Percentiles rank a stretch among this genome's conserved stretches.
These are phyloP conservation scores for Rhamnella rubrinervis DNA, from an alignment of 331 rosid genomes.

Conservation along the genomic window DNA sequence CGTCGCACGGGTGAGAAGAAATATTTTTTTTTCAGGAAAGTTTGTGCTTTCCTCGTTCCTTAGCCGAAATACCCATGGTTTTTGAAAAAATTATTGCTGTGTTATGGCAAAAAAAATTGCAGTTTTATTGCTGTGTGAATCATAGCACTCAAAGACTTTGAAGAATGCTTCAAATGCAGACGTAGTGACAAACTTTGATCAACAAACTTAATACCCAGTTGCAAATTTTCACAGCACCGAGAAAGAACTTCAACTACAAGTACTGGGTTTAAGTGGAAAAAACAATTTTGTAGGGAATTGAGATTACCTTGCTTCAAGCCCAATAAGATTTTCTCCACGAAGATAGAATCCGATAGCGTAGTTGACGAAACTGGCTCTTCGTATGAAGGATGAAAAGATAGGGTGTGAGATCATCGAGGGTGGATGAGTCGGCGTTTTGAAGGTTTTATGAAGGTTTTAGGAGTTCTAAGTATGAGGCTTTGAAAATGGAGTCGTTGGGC, in stretches of 20 bases:
- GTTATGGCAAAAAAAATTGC: too few species aligned
- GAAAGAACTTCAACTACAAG: slow-evolving; percentile 48
- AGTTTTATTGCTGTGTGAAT: slow-evolving; percentile 24
- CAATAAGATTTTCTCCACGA: slow-evolving; percentile 57
- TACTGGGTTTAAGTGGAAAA: slow-evolving; percentile 41
- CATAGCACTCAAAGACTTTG: slow-evolving; percentile 51
- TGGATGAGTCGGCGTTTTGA: neutral
- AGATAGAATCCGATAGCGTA: slow-evolving; percentile 36
- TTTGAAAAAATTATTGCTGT: too few species aligned
- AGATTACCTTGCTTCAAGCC: slow-evolving; percentile 47
- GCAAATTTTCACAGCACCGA: slow-evolving; percentile 42
- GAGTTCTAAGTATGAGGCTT: slow-evolving; percentile 16
- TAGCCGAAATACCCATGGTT: too few species aligned
- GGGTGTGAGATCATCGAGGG: neutral
- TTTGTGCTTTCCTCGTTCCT: too few species aligned
- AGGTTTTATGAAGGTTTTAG: slow-evolving; percentile 6
- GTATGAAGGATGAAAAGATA: slow-evolving; percentile 17
- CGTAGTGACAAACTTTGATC: slow-evolving; percentile 26
- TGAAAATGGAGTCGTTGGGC: slow-evolving; percentile 6
- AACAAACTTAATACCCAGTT: slow-evolving; percentile 36
- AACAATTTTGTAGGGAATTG: slow-evolving; percentile 29
- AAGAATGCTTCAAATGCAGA: slow-evolving; percentile 52
- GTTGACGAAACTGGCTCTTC: slow-evolving; percentile 25
- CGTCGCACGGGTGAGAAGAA: too few species aligned
- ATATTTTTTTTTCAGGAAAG: too few species aligned